These are phyloP conservation scores for Colletotrichum tabaci DNA, from an alignment of 2,329 filamentous ascomycete genomes.

Conservation along the genomic window DNA sequence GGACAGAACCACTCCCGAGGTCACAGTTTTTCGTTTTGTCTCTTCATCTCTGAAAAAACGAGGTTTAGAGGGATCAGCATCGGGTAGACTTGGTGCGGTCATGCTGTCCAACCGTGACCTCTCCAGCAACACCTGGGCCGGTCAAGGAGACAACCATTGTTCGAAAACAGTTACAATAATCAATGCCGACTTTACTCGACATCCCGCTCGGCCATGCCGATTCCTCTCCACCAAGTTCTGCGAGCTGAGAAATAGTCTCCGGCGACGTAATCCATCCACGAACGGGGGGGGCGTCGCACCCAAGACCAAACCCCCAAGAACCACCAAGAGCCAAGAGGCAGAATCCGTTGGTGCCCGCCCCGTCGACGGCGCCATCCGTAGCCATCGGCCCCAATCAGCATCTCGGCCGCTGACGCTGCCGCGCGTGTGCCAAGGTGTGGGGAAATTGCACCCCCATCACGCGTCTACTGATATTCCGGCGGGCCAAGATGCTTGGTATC, in stretches of 20 bases:
- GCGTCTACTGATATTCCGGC: neutral
- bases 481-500: neutral
- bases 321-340: constrained; percentile 15
- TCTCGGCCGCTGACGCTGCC: constrained; percentile 9
- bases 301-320: constrained; percentile 5
- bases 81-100: no score
- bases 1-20: no score
- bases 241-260: neutral
- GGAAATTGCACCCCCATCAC: neutral
- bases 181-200: neutral
- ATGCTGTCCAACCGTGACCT: no score
- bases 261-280: neutral
- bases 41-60: no score
- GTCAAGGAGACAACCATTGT: neutral
- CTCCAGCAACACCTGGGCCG: no score
- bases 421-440: constrained; percentile 11
- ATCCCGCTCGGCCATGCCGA: neutral
- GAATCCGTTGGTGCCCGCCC: neutral
- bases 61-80: no score
- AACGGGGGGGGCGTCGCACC: neutral
- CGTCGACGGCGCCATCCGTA: neutral
- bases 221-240: neutral
- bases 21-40: no score
- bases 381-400: neutral
- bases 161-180: neutral